Evolutionary conservation across 106 monocot species (phyloP).

Genomic region (Platanthera zijinensis): DNA sequence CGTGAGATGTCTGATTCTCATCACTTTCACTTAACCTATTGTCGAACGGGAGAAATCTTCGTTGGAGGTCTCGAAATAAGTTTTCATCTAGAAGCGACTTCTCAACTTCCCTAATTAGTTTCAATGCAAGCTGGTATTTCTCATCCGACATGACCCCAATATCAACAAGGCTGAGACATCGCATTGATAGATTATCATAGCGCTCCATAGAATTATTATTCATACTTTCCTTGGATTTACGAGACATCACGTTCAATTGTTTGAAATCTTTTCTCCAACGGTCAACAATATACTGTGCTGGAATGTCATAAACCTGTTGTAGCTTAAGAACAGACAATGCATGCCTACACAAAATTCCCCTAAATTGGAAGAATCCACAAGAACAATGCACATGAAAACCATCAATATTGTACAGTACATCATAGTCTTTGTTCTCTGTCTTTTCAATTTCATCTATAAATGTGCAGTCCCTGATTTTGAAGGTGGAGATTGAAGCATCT

Average conservation of each 20-base stretch:
- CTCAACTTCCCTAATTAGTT: slow-evolving; percentile 15
- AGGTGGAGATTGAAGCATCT: slow-evolving; percentile 30
- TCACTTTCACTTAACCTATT: slow-evolving; percentile 24
- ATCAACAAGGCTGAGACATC: slow-evolving; percentile 17
- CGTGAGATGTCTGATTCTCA: slow-evolving; percentile 16
- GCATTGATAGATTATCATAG: slow-evolving; percentile 44
- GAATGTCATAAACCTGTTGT: slow-evolving; percentile 40
- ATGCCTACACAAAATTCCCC: slow-evolving; percentile 45
- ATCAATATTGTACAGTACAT: slow-evolving; percentile 31
- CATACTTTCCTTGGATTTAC: slow-evolving; percentile 19
- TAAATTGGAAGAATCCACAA: slow-evolving; percentile 37
- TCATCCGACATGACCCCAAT: slow-evolving; percentile 19
- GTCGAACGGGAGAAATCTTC: slow-evolving; percentile 15
- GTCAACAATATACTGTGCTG: slow-evolving; percentile 27
- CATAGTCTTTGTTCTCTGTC: slow-evolving; percentile 19
- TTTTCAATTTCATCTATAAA: slow-evolving; percentile 16
- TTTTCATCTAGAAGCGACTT: slow-evolving; percentile 32
- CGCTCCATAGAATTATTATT: slow-evolving; percentile 29
- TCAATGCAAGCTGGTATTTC: slow-evolving; percentile 19
- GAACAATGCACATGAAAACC: slow-evolving; percentile 22
- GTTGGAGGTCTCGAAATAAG: slow-evolving; percentile 23
- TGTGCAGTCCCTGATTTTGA: slow-evolving; percentile 29
- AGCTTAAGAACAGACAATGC: slow-evolving; percentile 35
- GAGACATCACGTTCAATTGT: slow-evolving; percentile 21
- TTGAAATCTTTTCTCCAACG: slow-evolving; percentile 52